Base-by-base conservation (phyloP, 2,329 filamentous ascomycete species). In the Zalaria sp. region DNA sequence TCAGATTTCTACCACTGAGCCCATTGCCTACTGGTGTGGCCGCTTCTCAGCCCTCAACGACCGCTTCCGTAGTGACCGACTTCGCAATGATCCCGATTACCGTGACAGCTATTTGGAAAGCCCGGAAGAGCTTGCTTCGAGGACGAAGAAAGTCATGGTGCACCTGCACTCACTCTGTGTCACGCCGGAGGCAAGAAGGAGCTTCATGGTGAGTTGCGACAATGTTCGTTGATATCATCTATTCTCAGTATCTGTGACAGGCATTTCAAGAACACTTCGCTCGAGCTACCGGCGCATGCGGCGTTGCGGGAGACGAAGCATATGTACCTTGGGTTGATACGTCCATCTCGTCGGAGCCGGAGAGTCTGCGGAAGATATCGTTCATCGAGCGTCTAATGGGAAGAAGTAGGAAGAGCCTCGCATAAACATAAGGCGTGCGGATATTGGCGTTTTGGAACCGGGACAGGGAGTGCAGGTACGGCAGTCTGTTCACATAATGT, bases 11-110 rank as follows among this genome's bases (percentile, higher is more conserved):
- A 46, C 29, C 10, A 45, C 51, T 6, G 51, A 62, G 49, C 58
- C 66, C 4, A 65, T 67, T 2, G 56, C 63, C 3, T 81, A 78
- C 55, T 82, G 78, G 78, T 63, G 67, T 7, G 78, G 78, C 11
- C 72, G 78, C 34, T 79, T 80, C 52, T 60, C 68, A 39, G 60
- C 72, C 2, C 57, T 79, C 0, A 64, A 71, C 39, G 76, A 81
- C 56, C 67, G 64, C n/a, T 66, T 70, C 47, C 64, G 62, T 41
- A 65, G 59, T 44, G 67, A 72, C 3, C 43, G 43, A 52, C 68
- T 18, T 43, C 67, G 73, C 5, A 64, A 71, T n/a, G 53, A 57
- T 29, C 60, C 10, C 27, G 36, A 27, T 4, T 38, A 25, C 9
- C 25, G 9, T 10, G 25, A 11, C 36, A 9, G 11, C 11, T 9